These are phyloP conservation scores for Millerozyma acaciae DNA, from an alignment of 805 yeast species.

Conservation along the genomic window DNA sequence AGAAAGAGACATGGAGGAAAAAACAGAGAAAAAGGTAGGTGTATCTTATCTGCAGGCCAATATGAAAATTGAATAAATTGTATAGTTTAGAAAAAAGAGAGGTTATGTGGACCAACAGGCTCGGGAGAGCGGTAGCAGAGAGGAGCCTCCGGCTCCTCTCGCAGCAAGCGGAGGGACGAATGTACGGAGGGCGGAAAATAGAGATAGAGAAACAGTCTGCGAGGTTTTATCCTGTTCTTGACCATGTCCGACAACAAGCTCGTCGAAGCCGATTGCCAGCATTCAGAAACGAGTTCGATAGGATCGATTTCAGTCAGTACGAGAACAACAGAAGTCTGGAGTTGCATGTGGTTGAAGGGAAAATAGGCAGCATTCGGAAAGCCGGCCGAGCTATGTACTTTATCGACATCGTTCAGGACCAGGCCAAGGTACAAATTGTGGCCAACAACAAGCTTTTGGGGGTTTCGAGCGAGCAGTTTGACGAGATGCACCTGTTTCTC, in stretches of 20 bases:
- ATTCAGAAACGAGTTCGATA: constrained; percentile 9
- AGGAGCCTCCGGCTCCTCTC: too few relatives aligned
- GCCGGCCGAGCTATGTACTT: constrained; percentile 70
- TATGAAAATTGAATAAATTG: too few relatives aligned
- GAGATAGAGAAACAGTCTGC: constrained; percentile 4
- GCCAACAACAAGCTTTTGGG: constrained; percentile 49
- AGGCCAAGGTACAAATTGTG: constrained; percentile 54
- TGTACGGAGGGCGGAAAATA: constrained; percentile 7
- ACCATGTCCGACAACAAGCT: constrained; percentile 6
- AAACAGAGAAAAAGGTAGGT: too few relatives aligned
- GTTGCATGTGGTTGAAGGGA: constrained; percentile 43
- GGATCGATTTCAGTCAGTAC: constrained; percentile 7
- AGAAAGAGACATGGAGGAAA: too few relatives aligned
- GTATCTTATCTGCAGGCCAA: constrained; percentile 3
- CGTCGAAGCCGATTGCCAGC: constrained; percentile 4
- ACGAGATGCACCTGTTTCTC: constrained; percentile 36
- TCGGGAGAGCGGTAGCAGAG: too few relatives aligned
- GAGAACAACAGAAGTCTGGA: constrained; percentile 8
- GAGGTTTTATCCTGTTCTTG: constrained; percentile 10
- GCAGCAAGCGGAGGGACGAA: too few relatives aligned
- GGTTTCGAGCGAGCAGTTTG: constrained; percentile 40
- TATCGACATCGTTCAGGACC: constrained; percentile 65
- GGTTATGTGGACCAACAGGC: too few relatives aligned
- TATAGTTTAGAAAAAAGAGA: too few relatives aligned
- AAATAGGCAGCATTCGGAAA: constrained; percentile 52